Percentiles rank a stretch among this genome's conserved stretches.
Evolutionary conservation across 257 asterid genomes (phyloP).

Genomic region (Forsythia viridissima): DNA sequence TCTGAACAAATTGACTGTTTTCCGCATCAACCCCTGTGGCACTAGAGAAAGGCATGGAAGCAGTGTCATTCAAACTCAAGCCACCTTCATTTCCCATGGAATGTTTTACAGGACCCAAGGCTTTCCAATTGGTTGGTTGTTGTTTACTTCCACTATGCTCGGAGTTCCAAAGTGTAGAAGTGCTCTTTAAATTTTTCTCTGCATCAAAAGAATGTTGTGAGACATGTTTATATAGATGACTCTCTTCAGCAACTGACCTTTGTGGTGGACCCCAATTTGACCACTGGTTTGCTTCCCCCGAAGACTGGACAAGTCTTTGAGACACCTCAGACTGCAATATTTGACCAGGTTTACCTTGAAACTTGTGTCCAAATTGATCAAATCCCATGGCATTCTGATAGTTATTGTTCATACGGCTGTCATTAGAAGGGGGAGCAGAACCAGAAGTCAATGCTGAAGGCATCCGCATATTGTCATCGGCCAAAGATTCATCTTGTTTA

Average conservation of each 20-base stretch:
- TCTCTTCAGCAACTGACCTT: slow-evolving; percentile 41
- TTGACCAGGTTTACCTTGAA: slow-evolving; percentile 39
- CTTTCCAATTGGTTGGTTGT: slow-evolving; percentile 56
- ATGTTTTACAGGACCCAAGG: slow-evolving; percentile 44
- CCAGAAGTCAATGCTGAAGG: slow-evolving; percentile 43
- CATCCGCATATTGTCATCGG: slow-evolving; percentile 27
- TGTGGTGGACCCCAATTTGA: slow-evolving; percentile 33
- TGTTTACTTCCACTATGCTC: slow-evolving; percentile 41
- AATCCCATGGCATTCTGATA: slow-evolving; percentile 40
- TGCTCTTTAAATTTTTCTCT: slow-evolving; percentile 32
- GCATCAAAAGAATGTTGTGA: slow-evolving; percentile 43
- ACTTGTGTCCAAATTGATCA: slow-evolving; percentile 43
- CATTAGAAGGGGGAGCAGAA: slow-evolving; percentile 29
- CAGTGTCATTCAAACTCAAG: slow-evolving; percentile 41
- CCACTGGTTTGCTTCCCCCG: slow-evolving; percentile 45
- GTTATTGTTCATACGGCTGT: slow-evolving; percentile 31
- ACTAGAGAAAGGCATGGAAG: slow-evolving; percentile 39
- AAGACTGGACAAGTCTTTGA: slow-evolving; percentile 42
- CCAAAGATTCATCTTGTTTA: slow-evolving; percentile 38
- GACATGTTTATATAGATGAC: slow-evolving; percentile 39
- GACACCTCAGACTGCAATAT: slow-evolving; percentile 37
- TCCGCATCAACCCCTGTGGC: slow-evolving; percentile 43
- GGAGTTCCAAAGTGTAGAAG: slow-evolving; percentile 38
- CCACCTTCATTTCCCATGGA: slow-evolving; percentile 40
- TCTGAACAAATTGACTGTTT: slow-evolving; percentile 44